phyloP scores from a whole-genome alignment of 2,329 filamentous ascomycete genomes.

The Cytospora paraplurivora region DNA sequence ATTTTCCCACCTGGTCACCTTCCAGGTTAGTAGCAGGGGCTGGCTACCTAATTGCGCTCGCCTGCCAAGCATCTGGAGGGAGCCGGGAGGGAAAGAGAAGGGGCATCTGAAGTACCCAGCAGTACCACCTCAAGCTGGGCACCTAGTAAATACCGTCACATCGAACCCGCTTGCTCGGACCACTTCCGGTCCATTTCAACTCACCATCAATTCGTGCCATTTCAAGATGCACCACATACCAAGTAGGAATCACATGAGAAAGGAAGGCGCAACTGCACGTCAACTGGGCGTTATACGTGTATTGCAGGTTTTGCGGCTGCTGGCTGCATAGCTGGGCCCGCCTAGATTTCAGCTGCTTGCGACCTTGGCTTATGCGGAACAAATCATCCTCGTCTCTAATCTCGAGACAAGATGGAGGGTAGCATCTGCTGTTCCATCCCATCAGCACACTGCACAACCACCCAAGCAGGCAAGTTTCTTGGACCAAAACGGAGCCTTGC shows the following conservation, averaged over 20 bases:
- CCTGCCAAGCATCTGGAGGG: neutral
- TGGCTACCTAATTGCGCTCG: neutral
- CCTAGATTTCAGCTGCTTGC: slow-evolving; percentile 24
- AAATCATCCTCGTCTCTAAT: slow-evolving; percentile 6
- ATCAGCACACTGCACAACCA: slow-evolving; percentile 5
- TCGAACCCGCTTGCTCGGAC: slow-evolving; percentile 10
- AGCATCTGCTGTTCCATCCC: neutral
- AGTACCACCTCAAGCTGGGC: too few species aligned
- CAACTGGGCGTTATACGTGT: neutral
- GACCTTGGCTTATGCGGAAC: slow-evolving; percentile 15
- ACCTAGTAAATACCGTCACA: neutral
- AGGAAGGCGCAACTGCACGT: neutral
- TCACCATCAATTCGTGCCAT: neutral
- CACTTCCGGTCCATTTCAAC: slow-evolving; percentile 6
- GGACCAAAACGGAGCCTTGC: neutral
- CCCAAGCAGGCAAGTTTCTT: neutral
- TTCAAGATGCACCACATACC: slow-evolving; percentile 2
- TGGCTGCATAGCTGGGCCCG: slow-evolving; percentile 18
- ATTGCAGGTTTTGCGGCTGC: neutral
- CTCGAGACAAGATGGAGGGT: slow-evolving; percentile 8
- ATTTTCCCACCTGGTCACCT: slow-evolving; percentile 18
- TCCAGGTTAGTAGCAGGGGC: neutral
- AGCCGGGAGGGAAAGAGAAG: too few species aligned
- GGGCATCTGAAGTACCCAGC: too few species aligned
- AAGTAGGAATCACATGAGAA: neutral